Evolutionary conservation across 1,284 basidiomycete genomes (phyloP).

Genomic region (Laetiporus sulphureus): DNA sequence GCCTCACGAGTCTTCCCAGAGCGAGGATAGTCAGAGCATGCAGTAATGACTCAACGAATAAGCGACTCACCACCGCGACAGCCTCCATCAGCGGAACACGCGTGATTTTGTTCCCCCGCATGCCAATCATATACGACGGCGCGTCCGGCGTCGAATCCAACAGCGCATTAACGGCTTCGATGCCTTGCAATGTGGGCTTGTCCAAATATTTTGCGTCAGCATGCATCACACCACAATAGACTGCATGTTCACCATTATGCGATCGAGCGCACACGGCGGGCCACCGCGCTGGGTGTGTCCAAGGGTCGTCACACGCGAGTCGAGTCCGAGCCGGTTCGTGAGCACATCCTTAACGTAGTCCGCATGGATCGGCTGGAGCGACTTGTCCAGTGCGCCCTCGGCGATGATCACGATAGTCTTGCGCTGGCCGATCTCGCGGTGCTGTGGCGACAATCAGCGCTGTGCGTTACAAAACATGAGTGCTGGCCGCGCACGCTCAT

Average conservation of each 20-base stretch:
- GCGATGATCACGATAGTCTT: constrained; percentile 99
- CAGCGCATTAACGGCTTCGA: constrained; percentile 89
- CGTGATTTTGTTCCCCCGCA: constrained; percentile 93
- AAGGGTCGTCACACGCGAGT: constrained; percentile 96
- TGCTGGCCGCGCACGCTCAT: constrained; percentile 48
- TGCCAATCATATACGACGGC: constrained; percentile 96
- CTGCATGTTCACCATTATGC: constrained; percentile 78
- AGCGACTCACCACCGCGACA: constrained; percentile 64
- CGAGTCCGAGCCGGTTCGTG: constrained; percentile 80
- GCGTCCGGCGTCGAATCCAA: constrained; percentile 86
- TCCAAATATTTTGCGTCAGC: constrained; percentile 3
- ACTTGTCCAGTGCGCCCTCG: constrained; percentile 87
- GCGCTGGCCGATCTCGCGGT: constrained; percentile 88
- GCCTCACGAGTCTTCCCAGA: constrained; percentile 74
- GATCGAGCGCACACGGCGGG: constrained; percentile 87
- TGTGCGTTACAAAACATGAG: background rate
- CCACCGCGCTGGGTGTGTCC: constrained; percentile 98
- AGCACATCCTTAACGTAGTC: constrained; percentile 90
- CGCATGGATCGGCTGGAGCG: constrained; percentile 86
- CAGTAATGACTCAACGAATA: constrained; percentile 2
- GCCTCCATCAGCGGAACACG: constrained; percentile 90
- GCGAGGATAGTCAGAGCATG: background rate
- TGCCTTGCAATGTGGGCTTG: constrained; percentile 90
- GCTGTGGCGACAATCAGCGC: constrained; percentile 39
- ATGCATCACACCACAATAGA: constrained; percentile 43